Evolutionary conservation across 129 eudicot species (phyloP).

Genomic region (Lactuca saligna): DNA sequence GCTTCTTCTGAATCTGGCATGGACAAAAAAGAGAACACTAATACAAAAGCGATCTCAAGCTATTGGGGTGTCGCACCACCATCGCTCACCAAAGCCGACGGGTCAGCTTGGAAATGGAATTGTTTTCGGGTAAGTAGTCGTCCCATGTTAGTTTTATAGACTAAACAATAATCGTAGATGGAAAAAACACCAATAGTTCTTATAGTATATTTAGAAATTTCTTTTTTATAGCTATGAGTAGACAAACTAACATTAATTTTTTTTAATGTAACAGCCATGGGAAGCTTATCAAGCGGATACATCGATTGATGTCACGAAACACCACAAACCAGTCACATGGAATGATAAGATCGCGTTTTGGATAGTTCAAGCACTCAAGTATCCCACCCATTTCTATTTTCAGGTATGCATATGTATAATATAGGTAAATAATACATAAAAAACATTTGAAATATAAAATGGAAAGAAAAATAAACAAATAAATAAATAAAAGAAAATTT

Average conservation of each 20-base stretch:
- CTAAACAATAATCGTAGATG: no score
- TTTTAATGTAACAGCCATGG: slow-evolving; percentile 51
- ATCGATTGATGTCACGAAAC: slow-evolving; percentile 61
- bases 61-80: slow-evolving; percentile 66
- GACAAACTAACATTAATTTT: background rate
- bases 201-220: no score
- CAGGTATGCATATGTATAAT: slow-evolving; percentile 29
- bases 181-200: no score
- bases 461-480: no score
- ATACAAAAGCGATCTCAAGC: slow-evolving; percentile 34
- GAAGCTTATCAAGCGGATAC: slow-evolving; percentile 60
- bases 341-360: slow-evolving; percentile 57
- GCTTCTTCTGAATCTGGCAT: slow-evolving; percentile 2
- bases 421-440: no score
- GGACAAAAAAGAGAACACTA: slow-evolving; percentile 9
- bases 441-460: no score
- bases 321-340: slow-evolving; percentile 48
- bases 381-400: slow-evolving; percentile 53
- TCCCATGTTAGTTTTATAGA: background rate
- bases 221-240: no score
- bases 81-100: slow-evolving; percentile 43
- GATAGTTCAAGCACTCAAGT: slow-evolving; percentile 59
- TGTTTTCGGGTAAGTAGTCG: slow-evolving; percentile 47
- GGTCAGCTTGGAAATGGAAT: slow-evolving; percentile 66
- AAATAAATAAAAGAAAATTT: no score